Conservation (phyloP, 228 moss, liverwort and hornwort species). For the Sphagnum fallax region DNA sequence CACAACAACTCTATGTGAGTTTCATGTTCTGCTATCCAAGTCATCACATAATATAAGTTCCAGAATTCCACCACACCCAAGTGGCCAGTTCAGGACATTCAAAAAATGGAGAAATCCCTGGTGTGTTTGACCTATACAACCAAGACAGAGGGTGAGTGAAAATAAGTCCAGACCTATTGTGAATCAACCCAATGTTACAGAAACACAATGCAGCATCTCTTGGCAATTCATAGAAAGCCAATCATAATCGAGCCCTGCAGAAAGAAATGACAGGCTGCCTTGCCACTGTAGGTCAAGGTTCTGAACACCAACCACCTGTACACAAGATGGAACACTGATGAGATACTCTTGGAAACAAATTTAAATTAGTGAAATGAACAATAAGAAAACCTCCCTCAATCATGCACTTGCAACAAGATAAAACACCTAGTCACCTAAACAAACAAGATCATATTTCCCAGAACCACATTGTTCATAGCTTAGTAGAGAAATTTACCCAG, state of each 20-base stretch:
- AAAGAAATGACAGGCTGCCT: background rate
- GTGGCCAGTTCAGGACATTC: no score
- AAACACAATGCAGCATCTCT: conserved; percentile 15
- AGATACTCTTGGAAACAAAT: background rate
- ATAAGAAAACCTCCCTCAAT: background rate
- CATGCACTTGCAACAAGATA: background rate
- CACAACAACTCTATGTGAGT: background rate
- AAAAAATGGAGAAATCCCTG: no score
- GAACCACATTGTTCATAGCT: background rate
- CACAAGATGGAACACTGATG: background rate
- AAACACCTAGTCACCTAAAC: no score
- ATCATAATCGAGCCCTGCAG: background rate
- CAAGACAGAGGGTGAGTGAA: no score
- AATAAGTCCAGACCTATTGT: conserved; percentile 24
- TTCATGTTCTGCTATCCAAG: no score
- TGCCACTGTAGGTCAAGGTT: conserved; percentile 42
- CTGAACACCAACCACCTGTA: conserved; percentile 30
- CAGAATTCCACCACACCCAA: no score
- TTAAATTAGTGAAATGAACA: background rate
- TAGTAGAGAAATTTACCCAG: conserved; percentile 17
- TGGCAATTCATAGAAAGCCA: conserved; percentile 1
- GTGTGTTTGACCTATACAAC: no score
- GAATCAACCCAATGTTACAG: conserved; percentile 32
- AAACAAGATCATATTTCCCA: no score
- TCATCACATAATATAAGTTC: no score